phyloP scores from a whole-genome alignment of 306 rosid genomes.

The Albizia julibrissin region DNA sequence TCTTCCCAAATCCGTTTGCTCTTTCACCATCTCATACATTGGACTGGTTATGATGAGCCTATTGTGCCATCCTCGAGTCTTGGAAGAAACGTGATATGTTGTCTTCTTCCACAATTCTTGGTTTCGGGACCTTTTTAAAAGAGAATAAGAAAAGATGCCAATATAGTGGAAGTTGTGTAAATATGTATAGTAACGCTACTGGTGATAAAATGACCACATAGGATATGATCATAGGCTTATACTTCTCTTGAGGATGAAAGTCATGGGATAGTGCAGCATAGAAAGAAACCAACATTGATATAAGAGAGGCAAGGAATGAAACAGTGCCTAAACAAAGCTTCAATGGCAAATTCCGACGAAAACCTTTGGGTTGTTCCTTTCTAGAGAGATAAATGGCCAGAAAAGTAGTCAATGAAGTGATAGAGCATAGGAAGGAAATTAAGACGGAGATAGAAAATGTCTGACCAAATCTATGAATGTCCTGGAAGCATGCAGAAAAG shows the following conservation, averaged over 20 bases:
- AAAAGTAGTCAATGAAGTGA: not conserved
- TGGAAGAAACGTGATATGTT: not conserved
- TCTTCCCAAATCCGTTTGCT: not conserved
- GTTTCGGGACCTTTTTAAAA: not conserved
- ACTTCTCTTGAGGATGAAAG: not conserved
- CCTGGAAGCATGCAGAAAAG: not conserved
- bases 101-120: constrained; percentile 1
- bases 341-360: not conserved
- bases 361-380: not conserved
- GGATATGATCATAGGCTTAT: not conserved
- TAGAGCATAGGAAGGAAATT: not conserved
- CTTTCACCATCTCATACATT: not conserved
- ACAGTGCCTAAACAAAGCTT: not conserved
- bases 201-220: not conserved
- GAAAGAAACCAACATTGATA: not conserved
- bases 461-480: not conserved
- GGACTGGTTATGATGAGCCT: not conserved
- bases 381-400: not conserved
- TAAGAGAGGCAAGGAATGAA: not conserved
- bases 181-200: not conserved
- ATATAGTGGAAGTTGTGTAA: not conserved
- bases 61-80: not conserved
- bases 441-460: not conserved
- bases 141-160: not conserved
- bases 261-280: not conserved